phyloP scores from a whole-genome alignment of 1,139 yeast species.

The Candida sp. region DNA sequence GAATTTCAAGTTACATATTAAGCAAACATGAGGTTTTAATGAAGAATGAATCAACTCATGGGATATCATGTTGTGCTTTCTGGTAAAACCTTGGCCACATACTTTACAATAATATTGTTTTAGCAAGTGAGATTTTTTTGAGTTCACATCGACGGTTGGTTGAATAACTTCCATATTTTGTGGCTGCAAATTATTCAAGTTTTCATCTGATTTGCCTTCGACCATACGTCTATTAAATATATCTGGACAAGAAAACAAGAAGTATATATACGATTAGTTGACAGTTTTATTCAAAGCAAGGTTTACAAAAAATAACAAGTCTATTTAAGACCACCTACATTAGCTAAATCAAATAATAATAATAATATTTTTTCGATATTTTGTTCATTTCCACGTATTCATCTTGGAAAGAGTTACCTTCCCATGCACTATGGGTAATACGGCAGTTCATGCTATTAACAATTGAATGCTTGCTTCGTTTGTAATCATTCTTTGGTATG shows the following conservation, averaged over 20 bases:
- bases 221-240: no score
- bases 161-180: constrained; percentile 1
- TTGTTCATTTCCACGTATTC: background rate
- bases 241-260: background rate
- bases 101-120: constrained; percentile 49
- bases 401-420: background rate
- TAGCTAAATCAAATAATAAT: background rate
- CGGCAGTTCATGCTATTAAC: background rate
- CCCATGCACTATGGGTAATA: background rate
- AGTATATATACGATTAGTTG: background rate
- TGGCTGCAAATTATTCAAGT: background rate
- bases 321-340: background rate
- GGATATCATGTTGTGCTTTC: constrained; percentile 73
- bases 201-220: background rate
- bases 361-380: background rate
- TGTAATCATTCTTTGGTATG: background rate
- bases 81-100: constrained; percentile 61
- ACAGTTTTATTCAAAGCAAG: background rate
- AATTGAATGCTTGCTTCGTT: background rate
- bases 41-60: constrained; percentile 70
- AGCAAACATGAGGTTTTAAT: constrained; percentile 64
- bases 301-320: background rate
- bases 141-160: background rate
- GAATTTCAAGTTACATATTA: constrained; percentile 61
- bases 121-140: constrained; percentile 8